Base-by-base conservation (phyloP, 495 filamentous ascomycete species). In the Aspergillus saccharolyticus region DNA sequence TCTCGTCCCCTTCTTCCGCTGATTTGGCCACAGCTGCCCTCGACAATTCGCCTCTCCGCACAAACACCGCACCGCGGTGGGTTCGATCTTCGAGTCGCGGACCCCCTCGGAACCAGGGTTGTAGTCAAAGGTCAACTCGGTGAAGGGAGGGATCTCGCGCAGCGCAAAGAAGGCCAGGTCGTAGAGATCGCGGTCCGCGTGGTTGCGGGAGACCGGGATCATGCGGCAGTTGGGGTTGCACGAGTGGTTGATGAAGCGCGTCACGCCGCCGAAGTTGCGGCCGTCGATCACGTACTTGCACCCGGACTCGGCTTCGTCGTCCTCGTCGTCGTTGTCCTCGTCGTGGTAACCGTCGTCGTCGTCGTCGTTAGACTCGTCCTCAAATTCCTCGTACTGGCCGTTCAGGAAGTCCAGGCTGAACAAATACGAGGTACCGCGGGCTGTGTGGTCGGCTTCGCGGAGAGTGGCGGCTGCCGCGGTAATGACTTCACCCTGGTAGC, bases 91-190 rank as follows among this genome's bases (percentile, higher is more conserved):
- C 3, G 33, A 5, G 33, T 39, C 33, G 7, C 78, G 73, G 7
- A 75, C 63, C 3, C 79, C 80, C 47, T 85, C 83, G 48, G 85
- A 81, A 39, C 72, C 71, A 10, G 75, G 74, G 39, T 83, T 80
- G 60, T 97, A 97, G 63, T 96, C 90, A 54, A 97, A 96, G 0
- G 89, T 95, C 12, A 97, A 63, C 65, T 97, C 92, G 6, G 84
- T 85, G 2, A 77, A 78, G 1, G 83, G 77, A 0, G 77, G 72
- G 24, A 98, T 90, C 33, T 89, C 83, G 9, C 78, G 66, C 7
- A 84, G 72, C 0, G 93, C 88, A 60, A 98, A 98, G 59, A 97
- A 85, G 0, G 90, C 92, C 2, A 98, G 73, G 56, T 96, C 87
- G 64, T 97, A 96, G 12, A 96, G 75, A 15, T 80, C 77, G 24